These are phyloP conservation scores for Aegilops longissima DNA, from an alignment of 176 grass and related monocot genomes.

Conservation along the genomic window DNA sequence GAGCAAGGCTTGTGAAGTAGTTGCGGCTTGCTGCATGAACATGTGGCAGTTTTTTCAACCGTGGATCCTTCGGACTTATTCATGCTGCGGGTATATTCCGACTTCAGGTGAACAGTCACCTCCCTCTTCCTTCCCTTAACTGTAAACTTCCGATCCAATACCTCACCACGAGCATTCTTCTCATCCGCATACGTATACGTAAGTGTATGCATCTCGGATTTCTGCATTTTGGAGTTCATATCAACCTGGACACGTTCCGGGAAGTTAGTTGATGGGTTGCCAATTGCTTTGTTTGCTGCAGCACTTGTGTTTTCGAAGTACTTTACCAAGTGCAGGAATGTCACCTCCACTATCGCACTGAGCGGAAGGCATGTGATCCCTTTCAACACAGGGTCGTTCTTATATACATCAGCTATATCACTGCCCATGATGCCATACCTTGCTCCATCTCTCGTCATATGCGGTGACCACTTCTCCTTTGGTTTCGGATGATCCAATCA, in stretches of 20 bases:
- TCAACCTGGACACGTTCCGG: not conserved
- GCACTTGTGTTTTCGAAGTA: conserved; percentile 3
- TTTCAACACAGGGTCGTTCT: conserved; percentile 22
- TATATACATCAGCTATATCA: conserved; percentile 2
- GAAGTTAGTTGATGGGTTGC: conserved; percentile 9
- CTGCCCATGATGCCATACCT: conserved; percentile 27
- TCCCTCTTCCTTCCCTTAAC: not conserved
- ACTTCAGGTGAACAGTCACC: not conserved
- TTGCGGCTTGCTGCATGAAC: conserved; percentile 21
- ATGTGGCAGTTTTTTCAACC: not conserved
- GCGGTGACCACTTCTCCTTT: conserved; percentile 28
- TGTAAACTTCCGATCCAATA: not conserved
- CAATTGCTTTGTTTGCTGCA: conserved; percentile 18
- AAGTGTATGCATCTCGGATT: not conserved
- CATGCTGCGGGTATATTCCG: not conserved
- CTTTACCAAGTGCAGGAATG: not conserved
- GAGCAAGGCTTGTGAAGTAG: conserved; percentile 9
- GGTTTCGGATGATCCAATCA: conserved; percentile 22
- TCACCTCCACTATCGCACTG: conserved; percentile 6
- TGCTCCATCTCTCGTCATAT: conserved; percentile 3
- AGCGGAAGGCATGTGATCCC: conserved; percentile 25
- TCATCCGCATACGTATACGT: too few species aligned
- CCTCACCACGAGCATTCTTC: too few species aligned
- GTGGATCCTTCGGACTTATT: not conserved
- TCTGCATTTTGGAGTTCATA: conserved; percentile 20